phyloP scores from a whole-genome alignment of 495 filamentous ascomycete species.

The Penicillium pulvis region DNA sequence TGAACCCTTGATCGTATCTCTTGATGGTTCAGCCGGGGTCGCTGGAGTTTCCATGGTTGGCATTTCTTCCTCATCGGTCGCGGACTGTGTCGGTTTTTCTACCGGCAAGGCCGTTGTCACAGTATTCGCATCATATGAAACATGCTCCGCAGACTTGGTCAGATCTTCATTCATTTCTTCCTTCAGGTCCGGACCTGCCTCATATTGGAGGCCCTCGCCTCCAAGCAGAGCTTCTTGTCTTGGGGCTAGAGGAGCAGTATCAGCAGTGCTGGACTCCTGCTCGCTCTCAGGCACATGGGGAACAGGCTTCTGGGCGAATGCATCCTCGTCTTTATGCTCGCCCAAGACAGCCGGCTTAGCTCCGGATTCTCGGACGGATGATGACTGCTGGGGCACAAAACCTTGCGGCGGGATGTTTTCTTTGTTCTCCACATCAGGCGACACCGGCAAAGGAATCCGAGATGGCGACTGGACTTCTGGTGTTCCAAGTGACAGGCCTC shows the following conservation, averaged over 20 bases:
- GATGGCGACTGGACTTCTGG: conserved; percentile 8
- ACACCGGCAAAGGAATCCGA: conserved; percentile 10
- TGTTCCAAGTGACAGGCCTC: background rate
- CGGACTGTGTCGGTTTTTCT: background rate
- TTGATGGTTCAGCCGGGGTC: background rate
- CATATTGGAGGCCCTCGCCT: background rate
- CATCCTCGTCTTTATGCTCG: conserved; percentile 15
- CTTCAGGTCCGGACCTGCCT: background rate
- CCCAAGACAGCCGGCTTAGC: conserved; percentile 10
- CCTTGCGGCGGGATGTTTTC: conserved; percentile 26
- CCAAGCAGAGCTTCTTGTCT: background rate
- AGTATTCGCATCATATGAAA: background rate
- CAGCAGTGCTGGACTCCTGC: background rate
- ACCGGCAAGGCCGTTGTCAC: background rate
- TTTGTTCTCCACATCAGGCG: conserved; percentile 19
- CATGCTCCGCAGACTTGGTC: background rate
- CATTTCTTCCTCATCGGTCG: background rate
- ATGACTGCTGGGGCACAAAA: conserved; percentile 6
- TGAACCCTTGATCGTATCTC: background rate
- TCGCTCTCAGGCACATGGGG: background rate
- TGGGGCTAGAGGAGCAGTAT: background rate
- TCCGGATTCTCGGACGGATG: conserved; percentile 4
- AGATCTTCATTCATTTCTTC: background rate
- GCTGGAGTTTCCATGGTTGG: background rate
- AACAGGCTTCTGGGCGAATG: conserved; percentile 2